phyloP scores from a whole-genome alignment of 805 yeast genomes.

The Candida koratica region DNA sequence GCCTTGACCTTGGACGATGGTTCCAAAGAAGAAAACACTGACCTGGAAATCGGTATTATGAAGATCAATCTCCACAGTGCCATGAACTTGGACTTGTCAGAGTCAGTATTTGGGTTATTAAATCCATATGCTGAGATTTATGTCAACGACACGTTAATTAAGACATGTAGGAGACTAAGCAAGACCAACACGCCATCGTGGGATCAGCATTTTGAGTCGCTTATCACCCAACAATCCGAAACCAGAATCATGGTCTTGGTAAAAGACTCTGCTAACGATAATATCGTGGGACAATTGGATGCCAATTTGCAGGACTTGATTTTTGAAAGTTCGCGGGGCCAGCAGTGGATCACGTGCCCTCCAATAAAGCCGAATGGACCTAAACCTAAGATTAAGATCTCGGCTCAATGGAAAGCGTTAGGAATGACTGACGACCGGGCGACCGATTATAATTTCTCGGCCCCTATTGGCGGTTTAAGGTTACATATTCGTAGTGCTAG shows the following conservation, averaged over 20 bases:
- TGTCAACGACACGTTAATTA: constrained; percentile 53
- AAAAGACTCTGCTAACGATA: constrained; percentile 56
- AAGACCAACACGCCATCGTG: constrained; percentile 71
- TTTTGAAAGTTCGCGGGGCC: constrained; percentile 47
- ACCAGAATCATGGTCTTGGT: constrained; percentile 55
- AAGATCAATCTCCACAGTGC: constrained; percentile 62
- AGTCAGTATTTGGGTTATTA: constrained; percentile 48
- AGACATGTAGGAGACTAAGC: constrained; percentile 57
- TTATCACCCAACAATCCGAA: constrained; percentile 57
- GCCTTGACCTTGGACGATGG: constrained; percentile 48
- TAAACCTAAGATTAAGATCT: constrained; percentile 42
- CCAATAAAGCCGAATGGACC: constrained; percentile 43
- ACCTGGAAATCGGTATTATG: constrained; percentile 70
- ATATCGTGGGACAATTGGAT: constrained; percentile 50
- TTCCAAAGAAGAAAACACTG: constrained; percentile 45
- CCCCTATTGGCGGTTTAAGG: constrained; percentile 67
- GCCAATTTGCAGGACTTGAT: constrained; percentile 53
- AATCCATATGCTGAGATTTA: constrained; percentile 69
- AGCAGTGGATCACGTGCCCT: constrained; percentile 45
- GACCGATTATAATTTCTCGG: constrained; percentile 41
- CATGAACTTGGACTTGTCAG: constrained; percentile 48
- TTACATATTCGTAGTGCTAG: constrained; percentile 53
- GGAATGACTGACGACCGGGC: constrained; percentile 48
- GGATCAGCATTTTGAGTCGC: constrained; percentile 58
- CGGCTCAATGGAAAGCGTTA: constrained; percentile 70